phyloP scores from a whole-genome alignment of 805 yeast species.

The Kluyveromyces aestuarii region DNA sequence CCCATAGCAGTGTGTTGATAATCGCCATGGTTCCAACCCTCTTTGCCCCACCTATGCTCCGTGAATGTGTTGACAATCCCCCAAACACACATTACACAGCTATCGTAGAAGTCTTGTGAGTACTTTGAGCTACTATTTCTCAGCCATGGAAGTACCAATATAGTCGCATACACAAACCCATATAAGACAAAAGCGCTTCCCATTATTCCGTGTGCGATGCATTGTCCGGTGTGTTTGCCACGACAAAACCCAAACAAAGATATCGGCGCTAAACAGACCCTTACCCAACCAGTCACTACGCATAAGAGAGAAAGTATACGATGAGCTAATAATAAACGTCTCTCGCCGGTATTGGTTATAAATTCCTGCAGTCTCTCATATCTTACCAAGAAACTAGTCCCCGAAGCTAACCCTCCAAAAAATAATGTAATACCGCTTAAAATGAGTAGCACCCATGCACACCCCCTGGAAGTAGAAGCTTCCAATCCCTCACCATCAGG shows the following conservation, averaged over 20 bases:
- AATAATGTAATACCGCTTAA: constrained; percentile 38
- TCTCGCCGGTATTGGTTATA: constrained; percentile 32
- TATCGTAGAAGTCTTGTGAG: constrained; percentile 82
- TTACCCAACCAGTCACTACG: constrained; percentile 64
- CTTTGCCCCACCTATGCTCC: constrained; percentile 90
- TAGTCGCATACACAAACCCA: constrained; percentile 60
- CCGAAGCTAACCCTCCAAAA: constrained; percentile 46
- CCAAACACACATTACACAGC: constrained; percentile 73
- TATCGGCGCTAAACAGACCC: constrained; percentile 71
- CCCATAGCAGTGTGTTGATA: constrained; percentile 97
- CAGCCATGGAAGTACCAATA: constrained; percentile 70
- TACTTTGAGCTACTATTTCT: constrained; percentile 40
- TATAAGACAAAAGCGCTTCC: constrained; percentile 79
- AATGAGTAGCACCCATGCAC: constrained; percentile 50
- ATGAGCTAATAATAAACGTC: constrained; percentile 29
- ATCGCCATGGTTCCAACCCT: constrained; percentile 87
- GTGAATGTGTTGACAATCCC: constrained; percentile 93
- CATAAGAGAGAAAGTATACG: constrained; percentile 38
- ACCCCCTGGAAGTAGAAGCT: constrained; percentile 56
- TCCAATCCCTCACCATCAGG: constrained; percentile 61
- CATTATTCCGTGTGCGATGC: constrained; percentile 96
- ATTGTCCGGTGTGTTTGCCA: constrained; percentile 79
- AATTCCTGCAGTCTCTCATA: constrained; percentile 28
- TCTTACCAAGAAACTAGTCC: constrained; percentile 36
- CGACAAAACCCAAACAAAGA: constrained; percentile 85